Base-by-base conservation (phyloP, 2,329 filamentous ascomycete species). In the Cadophora sp. region DNA sequence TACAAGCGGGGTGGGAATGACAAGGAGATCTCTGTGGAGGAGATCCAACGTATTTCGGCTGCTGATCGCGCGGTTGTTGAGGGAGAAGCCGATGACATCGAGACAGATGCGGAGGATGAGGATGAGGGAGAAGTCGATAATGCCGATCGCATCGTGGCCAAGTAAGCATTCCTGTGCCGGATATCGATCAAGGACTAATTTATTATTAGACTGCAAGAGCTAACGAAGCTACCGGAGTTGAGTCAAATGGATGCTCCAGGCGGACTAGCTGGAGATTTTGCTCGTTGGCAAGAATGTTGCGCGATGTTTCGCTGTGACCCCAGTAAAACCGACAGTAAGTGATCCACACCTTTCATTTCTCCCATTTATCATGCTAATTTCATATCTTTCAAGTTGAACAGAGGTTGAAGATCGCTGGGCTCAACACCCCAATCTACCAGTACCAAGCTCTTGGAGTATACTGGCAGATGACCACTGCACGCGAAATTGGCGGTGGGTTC, bases 401-500 rank as follows among this genome's bases (percentile, higher is more conserved):
- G 8, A 59, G 43, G 8, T 51, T 73, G 16, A 27, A 39, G 1
- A 50, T 73, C 20, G 62, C 62, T 7, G 72, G 72, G 14, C 55
- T 73, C 1, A 69, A 68, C 13, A 68, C 45, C 4, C 36, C 39
- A 33, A 56, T 73, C n/a, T 71, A 72, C 48, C 72, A 72, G 51
- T 73, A 72, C 47, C 72, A 73, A 66, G 68, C 64, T 0, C 70
- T 71, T 36, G 69, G 62, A 7, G 66, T 72, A 3, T 73, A 66
- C 41, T 73, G 70, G 70, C 72, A 72, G 55, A 71, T 73, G 69
- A 56, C 56, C 14, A 68, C 58, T 39, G 68, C 69, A 13, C 62
- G 72, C 1, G 85, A 91, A 71, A 87, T 87, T 3, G 82, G 88
- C 9, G 91, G 91, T 30, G 80, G 76, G 50, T 82, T 87, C 18